Percentiles rank a stretch among this genome's conserved stretches.
Evolutionary conservation across 2,329 filamentous ascomycete genomes (phyloP).

Genomic region (Fusarium denticulatum): DNA sequence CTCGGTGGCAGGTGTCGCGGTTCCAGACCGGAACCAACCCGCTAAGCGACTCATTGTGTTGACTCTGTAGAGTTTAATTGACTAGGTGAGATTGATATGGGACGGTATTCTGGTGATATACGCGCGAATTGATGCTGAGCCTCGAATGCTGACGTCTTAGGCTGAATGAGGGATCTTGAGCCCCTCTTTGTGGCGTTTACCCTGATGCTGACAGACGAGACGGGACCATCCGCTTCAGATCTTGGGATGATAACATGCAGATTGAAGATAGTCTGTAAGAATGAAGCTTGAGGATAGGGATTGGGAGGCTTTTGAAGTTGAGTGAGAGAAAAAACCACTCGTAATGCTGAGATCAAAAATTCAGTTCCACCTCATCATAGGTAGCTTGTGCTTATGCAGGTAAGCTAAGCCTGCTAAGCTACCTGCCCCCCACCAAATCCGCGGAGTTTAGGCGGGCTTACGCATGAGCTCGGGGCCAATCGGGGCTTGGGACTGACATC

Average conservation of each 20-base stretch:
- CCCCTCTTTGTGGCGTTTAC: conserved; percentile 37
- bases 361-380: neutral
- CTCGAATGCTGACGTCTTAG: conserved; percentile 37
- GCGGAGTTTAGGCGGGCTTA: conserved; percentile 38
- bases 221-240: neutral
- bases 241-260: neutral
- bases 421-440: neutral
- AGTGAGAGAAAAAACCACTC: conserved; percentile 17
- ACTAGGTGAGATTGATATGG: neutral
- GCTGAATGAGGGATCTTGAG: conserved; percentile 24
- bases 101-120: neutral
- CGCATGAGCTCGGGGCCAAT: conserved; percentile 16
- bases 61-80: neutral
- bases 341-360: conserved; percentile 10
- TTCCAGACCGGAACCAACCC: conserved; percentile 61
- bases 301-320: neutral
- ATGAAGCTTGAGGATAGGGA: neutral
- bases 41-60: conserved; percentile 58
- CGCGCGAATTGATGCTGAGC: conserved; percentile 16
- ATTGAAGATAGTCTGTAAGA: neutral
- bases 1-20: conserved; percentile 42
- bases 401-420: conserved; percentile 22
- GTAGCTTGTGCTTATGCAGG: conserved; percentile 3
- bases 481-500: conserved; percentile 24
- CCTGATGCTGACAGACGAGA: neutral